Percentiles rank a stretch among this genome's conserved stretches.
Evolutionary conservation across 2,329 filamentous ascomycete genomes (phyloP).

Genomic region (Coniochaeta sp.): DNA sequence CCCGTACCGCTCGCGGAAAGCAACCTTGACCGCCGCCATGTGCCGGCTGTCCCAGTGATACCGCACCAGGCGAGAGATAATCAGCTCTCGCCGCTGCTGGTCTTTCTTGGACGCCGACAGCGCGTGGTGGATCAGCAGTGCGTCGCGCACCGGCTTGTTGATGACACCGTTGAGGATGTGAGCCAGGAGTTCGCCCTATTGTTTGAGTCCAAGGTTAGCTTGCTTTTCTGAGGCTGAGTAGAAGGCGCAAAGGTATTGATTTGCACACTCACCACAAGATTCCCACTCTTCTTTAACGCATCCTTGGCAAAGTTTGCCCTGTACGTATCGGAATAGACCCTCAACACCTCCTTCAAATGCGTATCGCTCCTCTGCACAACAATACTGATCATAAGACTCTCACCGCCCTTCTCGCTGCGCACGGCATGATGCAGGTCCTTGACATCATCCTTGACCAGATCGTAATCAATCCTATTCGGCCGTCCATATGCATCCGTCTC

Average conservation of each 20-base stretch:
- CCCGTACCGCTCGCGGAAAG: conserved; percentile 73
- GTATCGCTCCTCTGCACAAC: conserved; percentile 72
- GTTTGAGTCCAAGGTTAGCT: background rate
- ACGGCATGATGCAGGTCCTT: conserved; percentile 61
- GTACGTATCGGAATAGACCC: conserved; percentile 66
- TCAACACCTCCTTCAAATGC: conserved; percentile 74
- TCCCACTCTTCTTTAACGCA: conserved; percentile 80
- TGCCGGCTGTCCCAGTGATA: conserved; percentile 89
- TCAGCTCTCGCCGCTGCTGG: conserved; percentile 68
- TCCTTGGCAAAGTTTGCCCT: conserved; percentile 79
- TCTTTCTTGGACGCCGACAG: conserved; percentile 67
- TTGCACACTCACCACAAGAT: conserved; percentile 74
- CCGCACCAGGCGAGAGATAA: conserved; percentile 80
- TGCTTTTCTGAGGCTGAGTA: background rate
- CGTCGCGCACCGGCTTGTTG: conserved; percentile 89
- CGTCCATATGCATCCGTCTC: conserved; percentile 62
- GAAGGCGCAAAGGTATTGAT: background rate
- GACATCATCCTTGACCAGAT: conserved; percentile 63
- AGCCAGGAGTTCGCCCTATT: conserved; percentile 88
- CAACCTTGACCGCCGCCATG: conserved; percentile 68
- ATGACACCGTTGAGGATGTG: conserved; percentile 96
- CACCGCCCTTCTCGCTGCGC: conserved; percentile 70
- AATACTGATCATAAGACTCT: conserved; percentile 80
- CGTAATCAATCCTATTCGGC: conserved; percentile 46
- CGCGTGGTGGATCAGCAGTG: conserved; percentile 83